phyloP scores from a whole-genome alignment of 257 asterid genomes.

The Paraleonurus japonicus region DNA sequence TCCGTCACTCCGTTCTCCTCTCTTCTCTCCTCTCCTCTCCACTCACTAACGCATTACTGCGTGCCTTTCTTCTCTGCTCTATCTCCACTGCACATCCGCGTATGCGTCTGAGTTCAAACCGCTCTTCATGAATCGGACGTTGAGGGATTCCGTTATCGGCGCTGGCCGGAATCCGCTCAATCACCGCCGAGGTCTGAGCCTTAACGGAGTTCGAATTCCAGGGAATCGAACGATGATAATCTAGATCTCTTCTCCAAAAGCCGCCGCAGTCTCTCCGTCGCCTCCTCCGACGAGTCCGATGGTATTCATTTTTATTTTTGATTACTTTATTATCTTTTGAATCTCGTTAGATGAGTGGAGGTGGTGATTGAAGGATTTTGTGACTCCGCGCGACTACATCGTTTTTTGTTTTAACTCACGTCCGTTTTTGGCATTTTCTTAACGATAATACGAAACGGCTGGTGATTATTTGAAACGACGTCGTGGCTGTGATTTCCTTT shows the following conservation, averaged over 20 bases:
- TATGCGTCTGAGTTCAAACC: constrained; percentile 18
- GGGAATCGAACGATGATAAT: constrained; percentile 42
- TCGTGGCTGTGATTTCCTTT: constrained; percentile 13
- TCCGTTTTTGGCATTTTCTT: constrained; percentile 17
- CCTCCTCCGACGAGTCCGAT: constrained; percentile 48
- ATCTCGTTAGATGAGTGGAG: neutral
- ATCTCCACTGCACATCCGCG: neutral
- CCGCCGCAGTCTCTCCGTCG: constrained; percentile 70
- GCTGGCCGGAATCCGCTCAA: constrained; percentile 45
- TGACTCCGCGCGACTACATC: constrained; percentile 10
- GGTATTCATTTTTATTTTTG: constrained; percentile 19
- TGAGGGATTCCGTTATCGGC: constrained; percentile 60
- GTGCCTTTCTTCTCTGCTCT: neutral
- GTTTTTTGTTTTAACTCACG: neutral
- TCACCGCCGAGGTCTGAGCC: constrained; percentile 77
- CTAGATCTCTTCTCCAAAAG: constrained; percentile 88
- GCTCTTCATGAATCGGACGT: constrained; percentile 58
- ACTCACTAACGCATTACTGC: constrained; percentile 6
- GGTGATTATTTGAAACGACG: constrained; percentile 21
- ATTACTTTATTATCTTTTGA: neutral
- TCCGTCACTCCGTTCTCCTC: constrained; percentile 27
- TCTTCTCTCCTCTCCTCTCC: neutral
- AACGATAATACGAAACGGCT: constrained; percentile 6
- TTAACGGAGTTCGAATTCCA: constrained; percentile 39
- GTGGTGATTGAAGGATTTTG: constrained; percentile 3